Conservation (phyloP, 1,284 basidiomycete genomes). For the Acaromyces ingoldii region DNA sequence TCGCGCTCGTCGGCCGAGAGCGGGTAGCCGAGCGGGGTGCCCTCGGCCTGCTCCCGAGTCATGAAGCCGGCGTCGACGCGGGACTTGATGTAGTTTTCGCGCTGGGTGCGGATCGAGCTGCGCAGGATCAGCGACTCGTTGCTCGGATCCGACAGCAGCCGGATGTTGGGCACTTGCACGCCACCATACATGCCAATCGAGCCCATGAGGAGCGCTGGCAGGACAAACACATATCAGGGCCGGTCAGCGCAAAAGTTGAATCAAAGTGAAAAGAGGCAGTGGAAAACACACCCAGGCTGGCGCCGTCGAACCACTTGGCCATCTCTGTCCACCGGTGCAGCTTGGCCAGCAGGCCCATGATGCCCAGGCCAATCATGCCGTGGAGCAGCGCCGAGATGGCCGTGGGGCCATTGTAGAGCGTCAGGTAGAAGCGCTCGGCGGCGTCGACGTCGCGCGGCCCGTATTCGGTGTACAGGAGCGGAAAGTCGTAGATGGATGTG, state of each 20-base stretch:
- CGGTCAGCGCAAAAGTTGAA: not conserved
- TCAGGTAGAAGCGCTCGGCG: conserved; percentile 45
- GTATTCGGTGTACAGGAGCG: conserved; percentile 32
- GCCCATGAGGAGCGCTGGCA: conserved; percentile 36
- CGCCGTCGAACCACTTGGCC: conserved; percentile 49
- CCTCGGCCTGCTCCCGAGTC: not conserved
- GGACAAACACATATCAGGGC: not conserved
- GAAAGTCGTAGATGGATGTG: conserved; percentile 44
- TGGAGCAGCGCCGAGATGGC: conserved; percentile 44
- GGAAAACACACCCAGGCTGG: conserved; percentile 25
- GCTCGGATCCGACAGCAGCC: conserved; percentile 36
- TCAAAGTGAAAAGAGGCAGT: not conserved
- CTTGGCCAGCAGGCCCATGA: conserved; percentile 44
- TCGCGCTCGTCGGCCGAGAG: conserved; percentile 33
- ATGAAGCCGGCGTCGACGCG: conserved; percentile 10
- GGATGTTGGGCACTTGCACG: conserved; percentile 42
- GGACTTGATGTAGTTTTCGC: conserved; percentile 22
- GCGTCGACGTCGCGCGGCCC: conserved; percentile 17
- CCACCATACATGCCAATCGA: conserved; percentile 44
- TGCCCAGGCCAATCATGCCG: conserved; percentile 43
- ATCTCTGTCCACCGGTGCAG: conserved; percentile 47
- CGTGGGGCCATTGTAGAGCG: conserved; percentile 33
- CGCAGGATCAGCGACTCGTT: conserved; percentile 27
- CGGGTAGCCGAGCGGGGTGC: conserved; percentile 17
- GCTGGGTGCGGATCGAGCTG: conserved; percentile 33